Conservation (phyloP, 73 alveolate species). For the Symbiodinium pilosum region DNA sequence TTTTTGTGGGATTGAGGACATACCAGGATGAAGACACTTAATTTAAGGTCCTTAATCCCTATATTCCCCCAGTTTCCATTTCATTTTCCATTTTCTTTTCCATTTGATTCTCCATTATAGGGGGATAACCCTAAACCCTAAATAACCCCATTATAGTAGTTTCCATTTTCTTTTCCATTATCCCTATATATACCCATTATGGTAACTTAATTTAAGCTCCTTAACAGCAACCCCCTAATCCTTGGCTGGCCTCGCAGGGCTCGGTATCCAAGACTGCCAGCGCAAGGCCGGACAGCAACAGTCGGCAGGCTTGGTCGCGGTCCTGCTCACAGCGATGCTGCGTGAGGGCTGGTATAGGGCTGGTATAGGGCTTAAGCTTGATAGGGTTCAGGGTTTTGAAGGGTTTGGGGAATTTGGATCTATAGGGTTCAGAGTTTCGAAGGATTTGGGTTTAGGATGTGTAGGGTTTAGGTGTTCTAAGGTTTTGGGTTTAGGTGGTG, state of each 20-base stretch:
- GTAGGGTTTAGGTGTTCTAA: background rate
- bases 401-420: background rate
- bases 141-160: background rate
- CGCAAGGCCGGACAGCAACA: slow-evolving; percentile 58
- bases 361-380: background rate
- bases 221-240: background rate
- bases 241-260: slow-evolving; percentile 33
- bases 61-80: no score
- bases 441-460: background rate
- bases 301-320: slow-evolving; percentile 86
- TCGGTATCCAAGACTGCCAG: slow-evolving; percentile 67
- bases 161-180: background rate
- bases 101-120: no score
- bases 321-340: no score
- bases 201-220: background rate
- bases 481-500: background rate
- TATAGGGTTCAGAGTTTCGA: no score
- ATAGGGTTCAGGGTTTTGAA: background rate
- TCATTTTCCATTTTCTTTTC: no score
- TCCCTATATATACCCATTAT: background rate
- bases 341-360: no score
- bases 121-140: background rate
- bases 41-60: no score
- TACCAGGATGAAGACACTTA: no score
- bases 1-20: no score